phyloP scores from a whole-genome alignment of 164 flowering plant species.

The Chloranthus sessilifolius region DNA sequence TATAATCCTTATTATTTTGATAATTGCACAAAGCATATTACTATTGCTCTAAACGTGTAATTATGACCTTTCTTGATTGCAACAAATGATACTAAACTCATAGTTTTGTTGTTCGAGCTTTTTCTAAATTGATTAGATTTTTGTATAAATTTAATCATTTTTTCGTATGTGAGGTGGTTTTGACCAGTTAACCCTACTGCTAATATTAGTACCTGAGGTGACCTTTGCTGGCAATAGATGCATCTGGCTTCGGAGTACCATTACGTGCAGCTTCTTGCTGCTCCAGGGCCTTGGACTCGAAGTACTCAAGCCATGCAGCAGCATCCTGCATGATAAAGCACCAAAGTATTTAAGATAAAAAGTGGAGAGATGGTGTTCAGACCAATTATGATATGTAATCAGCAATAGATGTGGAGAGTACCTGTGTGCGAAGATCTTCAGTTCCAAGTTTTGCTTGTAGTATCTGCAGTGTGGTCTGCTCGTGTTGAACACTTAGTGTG shows the following conservation, averaged over 20 bases:
- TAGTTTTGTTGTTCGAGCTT: too few species aligned
- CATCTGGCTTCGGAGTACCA: constrained; percentile 96
- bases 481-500: constrained; percentile 93
- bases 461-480: constrained; percentile 88
- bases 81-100: too few species aligned
- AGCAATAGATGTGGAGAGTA: constrained; percentile 13
- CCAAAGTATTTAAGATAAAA: not conserved
- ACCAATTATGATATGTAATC: not conserved
- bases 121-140: too few species aligned
- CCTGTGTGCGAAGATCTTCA: constrained; percentile 95
- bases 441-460: constrained; percentile 84
- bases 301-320: constrained; percentile 96
- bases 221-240: constrained; percentile 96
- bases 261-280: constrained; percentile 99
- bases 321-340: constrained; percentile 58
- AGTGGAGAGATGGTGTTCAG: not conserved
- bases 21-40: too few species aligned
- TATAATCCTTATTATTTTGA: too few species aligned
- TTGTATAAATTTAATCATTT: too few species aligned
- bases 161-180: too few species aligned
- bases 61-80: too few species aligned
- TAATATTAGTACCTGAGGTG: constrained; percentile 63
- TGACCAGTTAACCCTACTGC: too few species aligned
- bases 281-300: constrained; percentile 89
- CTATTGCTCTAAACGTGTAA: too few species aligned